Base-by-base conservation (phyloP, 331 rosid genomes). In the Stylosanthes scabra region DNA sequence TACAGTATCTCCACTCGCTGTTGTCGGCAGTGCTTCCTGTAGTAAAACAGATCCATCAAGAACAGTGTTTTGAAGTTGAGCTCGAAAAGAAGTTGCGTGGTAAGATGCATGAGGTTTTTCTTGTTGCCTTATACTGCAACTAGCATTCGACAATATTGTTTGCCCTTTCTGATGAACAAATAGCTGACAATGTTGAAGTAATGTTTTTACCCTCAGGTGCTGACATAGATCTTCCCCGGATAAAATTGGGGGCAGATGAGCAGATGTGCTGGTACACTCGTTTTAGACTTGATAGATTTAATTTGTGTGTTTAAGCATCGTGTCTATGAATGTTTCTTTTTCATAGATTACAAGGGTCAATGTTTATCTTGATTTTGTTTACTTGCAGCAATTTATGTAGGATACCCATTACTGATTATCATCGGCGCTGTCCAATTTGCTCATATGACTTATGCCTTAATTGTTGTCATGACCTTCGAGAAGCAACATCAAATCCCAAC, bases 211-310 rank as follows among this genome's bases (percentile, higher is more conserved):
- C 78, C 83, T 70, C 88, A 95, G 99, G 99, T 80, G 74, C 83
- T 13, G 88, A 88, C 13, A 84, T 90, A 70, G 91, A 79, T 80
- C 97, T 95, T 80, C 80, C 89, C 42, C 85, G 99, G 85, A 83
- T 89, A 75, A 86, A 91, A 79, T 83, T 95, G 90, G 91, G 83
- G 83, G 93, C 97, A 77, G 99, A 95, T 79, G 99, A 95, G 80
- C 97, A 88, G 87, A 95, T 95, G 99, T 95, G 99, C 97, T 95
- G 99, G 99, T 92, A 90, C 68, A 61, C 69, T 70, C 61, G 11
- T 60, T 37, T 28, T 40, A 27, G 34, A 63, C 15, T 56, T 72
- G 63, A 11, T 72, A 70, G 74, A 66, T 72, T 85, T 68, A 63
- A 56, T 7, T 37, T 71, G 28, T 71, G 64, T 55, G 56, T 66